A percentile compares a stretch with the other conserved stretches of the same genome.
Conservation (phyloP, 768 basidiomycete species). For the Amanita muscaria region DNA sequence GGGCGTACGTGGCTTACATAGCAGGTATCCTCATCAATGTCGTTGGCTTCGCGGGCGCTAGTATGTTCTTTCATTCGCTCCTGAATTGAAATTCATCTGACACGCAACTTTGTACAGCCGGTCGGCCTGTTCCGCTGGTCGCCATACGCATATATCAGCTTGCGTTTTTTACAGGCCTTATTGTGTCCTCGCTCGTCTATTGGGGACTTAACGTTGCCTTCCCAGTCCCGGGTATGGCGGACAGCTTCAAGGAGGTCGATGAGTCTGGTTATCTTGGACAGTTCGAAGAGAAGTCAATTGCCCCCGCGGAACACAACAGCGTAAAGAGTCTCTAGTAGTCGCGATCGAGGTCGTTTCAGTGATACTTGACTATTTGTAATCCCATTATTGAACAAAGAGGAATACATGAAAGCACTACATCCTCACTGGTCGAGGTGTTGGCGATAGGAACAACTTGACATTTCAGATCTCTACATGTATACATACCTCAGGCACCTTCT, state of each 20-base stretch:
- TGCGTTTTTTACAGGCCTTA: slow-evolving; percentile 82
- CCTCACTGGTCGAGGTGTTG: no score
- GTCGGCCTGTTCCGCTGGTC: slow-evolving; percentile 50
- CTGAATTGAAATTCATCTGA: neutral
- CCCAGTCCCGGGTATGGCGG: slow-evolving; percentile 46
- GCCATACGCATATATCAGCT: slow-evolving; percentile 67
- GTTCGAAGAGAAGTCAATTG: neutral
- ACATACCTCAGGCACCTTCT: neutral
- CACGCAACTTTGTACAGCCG: slow-evolving; percentile 27
- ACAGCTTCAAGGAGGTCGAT: slow-evolving; percentile 47
- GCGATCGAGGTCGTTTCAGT: neutral
- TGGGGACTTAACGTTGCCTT: slow-evolving; percentile 45
- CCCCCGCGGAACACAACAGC: neutral
- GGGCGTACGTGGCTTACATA: slow-evolving; percentile 59
- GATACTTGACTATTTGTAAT: no score
- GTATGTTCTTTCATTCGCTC: slow-evolving; percentile 25
- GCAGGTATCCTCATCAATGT: slow-evolving; percentile 76
- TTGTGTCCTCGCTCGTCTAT: slow-evolving; percentile 59
- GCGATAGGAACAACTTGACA: neutral
- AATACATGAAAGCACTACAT: no score
- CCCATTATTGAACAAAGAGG: no score
- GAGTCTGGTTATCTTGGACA: neutral
- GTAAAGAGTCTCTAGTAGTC: neutral
- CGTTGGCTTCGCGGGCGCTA: slow-evolving; percentile 72
- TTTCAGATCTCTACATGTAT: no score